Evolutionary conservation across 805 yeast genomes (phyloP), one percentile per base, ranked within the genome.

Genomic region (Lachancea quebecensis): DNA sequence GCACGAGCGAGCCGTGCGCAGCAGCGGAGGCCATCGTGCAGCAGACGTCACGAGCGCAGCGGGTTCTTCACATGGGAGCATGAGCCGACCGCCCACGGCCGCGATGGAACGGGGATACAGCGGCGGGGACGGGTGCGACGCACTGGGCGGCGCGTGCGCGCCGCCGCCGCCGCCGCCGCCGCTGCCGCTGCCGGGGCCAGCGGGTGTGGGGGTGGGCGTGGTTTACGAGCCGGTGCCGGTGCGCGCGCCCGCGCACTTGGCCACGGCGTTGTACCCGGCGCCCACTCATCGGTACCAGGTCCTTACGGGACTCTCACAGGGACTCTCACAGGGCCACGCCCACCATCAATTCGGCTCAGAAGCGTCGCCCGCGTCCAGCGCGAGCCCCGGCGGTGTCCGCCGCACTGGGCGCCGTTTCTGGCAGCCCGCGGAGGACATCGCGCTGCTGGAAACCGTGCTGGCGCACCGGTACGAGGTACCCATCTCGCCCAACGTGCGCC

Each of bases 341-440:
- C 25, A 4, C 7, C 25, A 21, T 7, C 25, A 21, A 7, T 21
- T 21, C 7, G 25, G 25, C 7, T 4, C 15, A 14, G 34, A 4
- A 4, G 21, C 37, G 21, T 39, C 42, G 17, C 42, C 42, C 11
- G 32, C 36, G 14, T 39, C 42, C 7, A 31, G 29, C 16, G 31
- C 42, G 5, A 30, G 42, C 21, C 32, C 42, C 4, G 18, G 35
- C 29, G 18, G 38, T 15, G 35, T 35, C 35, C 25, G 18, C 5
- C 34, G 35, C 16, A 11, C 35, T 29, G 32, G 35, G 8, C 21
- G 47, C n/a, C 27, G 38, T 3, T 34, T 41, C 10, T 44, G 47
- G 47, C 38, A 28, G n/a, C 33, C 43, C n/a, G 16, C 21, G 21
- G 47, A 44, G 14, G 47, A 44, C 39, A 18, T 39, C 39, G 42